Conservation (phyloP, 148 eudicot genomes). For the Dianthus caryophyllus region DNA sequence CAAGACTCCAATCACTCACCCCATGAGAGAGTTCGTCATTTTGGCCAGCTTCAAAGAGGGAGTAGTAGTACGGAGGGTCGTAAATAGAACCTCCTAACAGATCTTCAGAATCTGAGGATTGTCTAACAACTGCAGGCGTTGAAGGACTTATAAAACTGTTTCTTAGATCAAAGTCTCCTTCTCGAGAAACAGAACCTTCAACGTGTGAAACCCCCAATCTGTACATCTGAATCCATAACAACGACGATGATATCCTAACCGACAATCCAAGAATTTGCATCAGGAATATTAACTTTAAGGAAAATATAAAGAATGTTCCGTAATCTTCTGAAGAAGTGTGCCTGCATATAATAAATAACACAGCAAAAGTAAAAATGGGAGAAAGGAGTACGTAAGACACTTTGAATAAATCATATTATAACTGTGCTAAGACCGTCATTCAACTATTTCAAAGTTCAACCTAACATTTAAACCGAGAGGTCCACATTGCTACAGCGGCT, state of each 20-base stretch:
- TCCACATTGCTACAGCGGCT: neutral
- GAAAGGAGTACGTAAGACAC: neutral
- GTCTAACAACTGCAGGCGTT: slow-evolving; percentile 46
- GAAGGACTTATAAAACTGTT: slow-evolving; percentile 79
- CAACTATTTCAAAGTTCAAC: neutral
- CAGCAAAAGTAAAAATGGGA: neutral
- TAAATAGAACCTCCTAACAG: slow-evolving; percentile 84
- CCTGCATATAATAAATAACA: slow-evolving; percentile 47
- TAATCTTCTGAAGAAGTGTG: slow-evolving; percentile 52
- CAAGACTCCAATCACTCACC: slow-evolving; percentile 33
- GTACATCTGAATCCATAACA: slow-evolving; percentile 96
- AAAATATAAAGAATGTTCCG: slow-evolving; percentile 59
- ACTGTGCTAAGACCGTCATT: neutral
- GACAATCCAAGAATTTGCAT: slow-evolving; percentile 80
- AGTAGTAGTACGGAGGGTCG: slow-evolving; percentile 79
- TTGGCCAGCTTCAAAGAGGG: slow-evolving; percentile 66
- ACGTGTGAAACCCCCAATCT: slow-evolving; percentile 69
- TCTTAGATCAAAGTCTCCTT: slow-evolving; percentile 76
- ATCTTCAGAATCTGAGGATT: slow-evolving; percentile 57
- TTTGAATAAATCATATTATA: neutral
- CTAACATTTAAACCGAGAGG: neutral
- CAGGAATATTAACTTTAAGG: slow-evolving; percentile 57
- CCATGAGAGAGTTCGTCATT: slow-evolving; percentile 34
- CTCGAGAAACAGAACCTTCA: slow-evolving; percentile 56
- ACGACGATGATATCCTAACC: slow-evolving; percentile 70